Evolutionary conservation across 2,329 filamentous ascomycete genomes (phyloP), one percentile per base, ranked within the genome.

Genomic region (Epichloe sibirici): DNA sequence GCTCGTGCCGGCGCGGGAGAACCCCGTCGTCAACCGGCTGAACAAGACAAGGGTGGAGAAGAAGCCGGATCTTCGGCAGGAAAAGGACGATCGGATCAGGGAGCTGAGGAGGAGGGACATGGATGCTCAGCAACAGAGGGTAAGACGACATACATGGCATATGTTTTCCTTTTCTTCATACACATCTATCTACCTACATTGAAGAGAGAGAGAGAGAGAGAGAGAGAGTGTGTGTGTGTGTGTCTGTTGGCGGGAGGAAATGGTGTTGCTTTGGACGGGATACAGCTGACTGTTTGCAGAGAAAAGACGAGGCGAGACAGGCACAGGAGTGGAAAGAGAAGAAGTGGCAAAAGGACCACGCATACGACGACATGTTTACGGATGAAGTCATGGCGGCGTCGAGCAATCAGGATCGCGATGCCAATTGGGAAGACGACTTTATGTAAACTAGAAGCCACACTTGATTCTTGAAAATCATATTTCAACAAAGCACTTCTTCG

Each of bases 311-410:
- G 62, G 81, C 80, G 0, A 74, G 74, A 39, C 66, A 90, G 46
- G 79, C 83, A 48, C 85, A 89, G 68, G 88, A 96, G 72, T 79
- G 88, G 58, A 86, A 88, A 69, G 85, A 94, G 69, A 81, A 91
- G 71, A 94, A 94, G 68, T 95, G 83, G 77, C 88, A 95, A 69
- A 93, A 93, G 71, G 90, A 95, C n/a, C 91, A 98, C 70, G 91
- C 90, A 2, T 98, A 98, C 68, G 93, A 97, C 65, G 90, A 95
- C 46, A 70, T 96, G 51, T 90, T 95, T 68, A 82, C 79, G 4
- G 89, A 94, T 51, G 88, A 95, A 53, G 85, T 86, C 61, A 77
- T 95, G 72, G 82, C 82, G 44, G 71, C 69, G 23, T 82, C 82
- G 52, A 95, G 85, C 71, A 98, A 98, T 69, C 88, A 96, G 69